Conservation (phyloP, 2,329 filamentous ascomycete species). For the Elsinoe perseae region DNA sequence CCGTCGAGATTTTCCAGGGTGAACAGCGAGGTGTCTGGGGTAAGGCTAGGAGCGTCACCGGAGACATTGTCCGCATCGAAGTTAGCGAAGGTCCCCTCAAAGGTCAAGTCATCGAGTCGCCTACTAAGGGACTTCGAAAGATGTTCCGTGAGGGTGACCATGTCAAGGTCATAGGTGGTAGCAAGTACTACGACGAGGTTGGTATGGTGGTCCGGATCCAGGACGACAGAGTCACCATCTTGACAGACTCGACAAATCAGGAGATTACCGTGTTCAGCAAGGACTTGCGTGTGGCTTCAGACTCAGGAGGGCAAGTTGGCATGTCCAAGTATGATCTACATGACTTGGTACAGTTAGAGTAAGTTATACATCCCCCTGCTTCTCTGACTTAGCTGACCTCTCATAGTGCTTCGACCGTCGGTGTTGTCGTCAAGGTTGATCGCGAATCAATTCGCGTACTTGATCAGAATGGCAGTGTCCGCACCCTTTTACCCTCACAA, state of each 20-base stretch:
- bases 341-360: slow-evolving; percentile 89
- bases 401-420: slow-evolving; percentile 69
- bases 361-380: slow-evolving; percentile 29
- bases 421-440: slow-evolving; percentile 89
- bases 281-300: slow-evolving; percentile 85
- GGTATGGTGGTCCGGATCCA: slow-evolving; percentile 94
- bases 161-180: slow-evolving; percentile 96
- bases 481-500: slow-evolving; percentile 80
- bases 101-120: slow-evolving; percentile 84
- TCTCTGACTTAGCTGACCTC: slow-evolving; percentile 26
- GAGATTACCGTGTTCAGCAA: slow-evolving; percentile 98
- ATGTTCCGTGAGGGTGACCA: slow-evolving; percentile 90
- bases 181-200: slow-evolving; percentile 87
- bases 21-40: slow-evolving; percentile 90
- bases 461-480: slow-evolving; percentile 78
- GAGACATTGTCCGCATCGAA: slow-evolving; percentile 82
- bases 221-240: slow-evolving; percentile 83
- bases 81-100: slow-evolving; percentile 75
- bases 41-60: slow-evolving; percentile 75
- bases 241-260: slow-evolving; percentile 85
- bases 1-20: slow-evolving; percentile 93
- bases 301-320: slow-evolving; percentile 76
- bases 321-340: slow-evolving; percentile 87
- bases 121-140: slow-evolving; percentile 85
- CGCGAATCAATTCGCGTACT: slow-evolving; percentile 83